Conservation (phyloP, 1,139 yeast species). For the Lodderomyces oxycetoniae region DNA sequence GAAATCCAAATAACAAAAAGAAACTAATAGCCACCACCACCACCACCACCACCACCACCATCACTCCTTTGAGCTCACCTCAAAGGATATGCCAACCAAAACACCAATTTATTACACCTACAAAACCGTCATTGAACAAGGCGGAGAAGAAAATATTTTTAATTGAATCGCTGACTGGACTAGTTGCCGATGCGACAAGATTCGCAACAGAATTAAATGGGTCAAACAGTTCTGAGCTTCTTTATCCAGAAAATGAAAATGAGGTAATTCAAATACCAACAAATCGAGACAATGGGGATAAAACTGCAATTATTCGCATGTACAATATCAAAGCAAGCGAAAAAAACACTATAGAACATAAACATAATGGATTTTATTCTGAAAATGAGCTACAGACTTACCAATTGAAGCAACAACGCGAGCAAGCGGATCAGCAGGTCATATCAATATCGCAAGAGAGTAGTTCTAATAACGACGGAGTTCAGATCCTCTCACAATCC, state of each 20-base stretch:
- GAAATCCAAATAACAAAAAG: background rate
- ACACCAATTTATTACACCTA: slow-evolving; percentile 16
- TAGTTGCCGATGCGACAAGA: slow-evolving; percentile 63
- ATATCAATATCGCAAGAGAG: too few species aligned
- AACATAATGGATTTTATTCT: slow-evolving; percentile 28
- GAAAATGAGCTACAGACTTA: slow-evolving; percentile 28
- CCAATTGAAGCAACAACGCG: slow-evolving; percentile 2
- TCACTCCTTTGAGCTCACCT: slow-evolving; percentile 11
- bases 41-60: background rate
- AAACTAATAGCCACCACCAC: background rate
- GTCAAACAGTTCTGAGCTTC: slow-evolving; percentile 57
- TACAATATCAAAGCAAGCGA: slow-evolving; percentile 21
- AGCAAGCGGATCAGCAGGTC: background rate
- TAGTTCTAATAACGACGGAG: slow-evolving; percentile 10
- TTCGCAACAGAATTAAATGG: slow-evolving; percentile 75
- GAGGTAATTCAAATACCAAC: slow-evolving; percentile 70
- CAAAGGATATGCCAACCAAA: slow-evolving; percentile 42
- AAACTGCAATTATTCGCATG: slow-evolving; percentile 58
- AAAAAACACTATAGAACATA: slow-evolving; percentile 1
- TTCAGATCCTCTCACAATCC: slow-evolving; percentile 13
- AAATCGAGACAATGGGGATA: slow-evolving; percentile 31
- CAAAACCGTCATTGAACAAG: slow-evolving; percentile 6
- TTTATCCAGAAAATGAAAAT: slow-evolving; percentile 53
- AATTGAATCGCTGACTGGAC: slow-evolving; percentile 67
- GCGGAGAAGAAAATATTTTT: slow-evolving; percentile 34